Conservation (phyloP, 176 grass and related monocot genomes). For the barley (Hordeum vulgare) region MorexV3_pseudomolecules_assembly NC_058522.1:533117077-533117576, state of each 20-base stretch:
- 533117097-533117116: too few species aligned
- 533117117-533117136: too few species aligned
- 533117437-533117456: neutral
- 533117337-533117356: neutral
- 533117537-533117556: neutral
- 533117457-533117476: neutral
- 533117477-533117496: neutral
- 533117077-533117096: too few species aligned
- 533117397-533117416: neutral
- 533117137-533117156: too few species aligned
- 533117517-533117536: neutral
- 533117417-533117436: slow-evolving; percentile 1
- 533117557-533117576: neutral
- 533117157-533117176: too few species aligned
- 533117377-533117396: neutral
- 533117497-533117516: neutral
- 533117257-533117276: too few species aligned
- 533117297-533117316: too few species aligned
- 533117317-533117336: neutral
- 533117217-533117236: too few species aligned
- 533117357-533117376: neutral
- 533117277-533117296: too few species aligned
- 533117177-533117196: too few species aligned
- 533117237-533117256: too few species aligned
- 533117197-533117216: too few species aligned